These are phyloP conservation scores for Talaromyces sp. DNA, from an alignment of 2,329 filamentous ascomycete genomes.

Conservation along the genomic window DNA sequence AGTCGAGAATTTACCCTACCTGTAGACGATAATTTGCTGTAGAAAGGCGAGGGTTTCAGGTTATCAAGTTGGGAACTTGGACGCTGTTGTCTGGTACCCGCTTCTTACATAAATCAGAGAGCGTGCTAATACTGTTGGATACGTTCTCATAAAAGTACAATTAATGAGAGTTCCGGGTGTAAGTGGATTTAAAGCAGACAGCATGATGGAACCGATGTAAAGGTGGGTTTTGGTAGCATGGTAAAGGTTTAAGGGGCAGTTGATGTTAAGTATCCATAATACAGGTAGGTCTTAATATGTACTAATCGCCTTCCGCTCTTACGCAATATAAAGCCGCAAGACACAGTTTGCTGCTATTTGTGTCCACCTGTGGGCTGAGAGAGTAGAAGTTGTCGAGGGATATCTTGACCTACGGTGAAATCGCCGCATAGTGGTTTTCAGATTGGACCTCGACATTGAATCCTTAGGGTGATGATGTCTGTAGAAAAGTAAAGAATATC, in stretches of 20 bases:
- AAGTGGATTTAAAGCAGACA: not conserved
- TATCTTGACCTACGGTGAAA: slow-evolving; percentile 13
- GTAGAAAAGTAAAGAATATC: not conserved
- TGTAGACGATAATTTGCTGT: not conserved
- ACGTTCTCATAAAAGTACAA: not conserved
- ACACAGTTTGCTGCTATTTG: slow-evolving; percentile 15
- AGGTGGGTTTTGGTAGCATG: not conserved
- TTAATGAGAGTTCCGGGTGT: not conserved
- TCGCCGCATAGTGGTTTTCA: not conserved
- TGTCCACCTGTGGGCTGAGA: slow-evolving; percentile 8
- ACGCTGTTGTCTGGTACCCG: not conserved
- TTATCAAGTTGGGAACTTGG: not conserved
- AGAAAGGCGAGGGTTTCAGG: not conserved
- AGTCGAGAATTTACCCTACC: not conserved
- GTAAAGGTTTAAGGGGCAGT: not conserved
- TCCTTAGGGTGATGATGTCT: not conserved
- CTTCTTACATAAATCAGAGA: not conserved
- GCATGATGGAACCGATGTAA: not conserved
- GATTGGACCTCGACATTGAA: not conserved
- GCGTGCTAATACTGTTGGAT: not conserved
- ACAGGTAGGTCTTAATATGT: not conserved
- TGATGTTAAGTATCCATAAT: not conserved
- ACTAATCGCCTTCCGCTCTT: not conserved
- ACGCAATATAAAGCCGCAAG: not conserved
- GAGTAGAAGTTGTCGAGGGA: slow-evolving; percentile 15